phyloP scores from a whole-genome alignment of 257 asterid species.

The Avicennia marina region DNA sequence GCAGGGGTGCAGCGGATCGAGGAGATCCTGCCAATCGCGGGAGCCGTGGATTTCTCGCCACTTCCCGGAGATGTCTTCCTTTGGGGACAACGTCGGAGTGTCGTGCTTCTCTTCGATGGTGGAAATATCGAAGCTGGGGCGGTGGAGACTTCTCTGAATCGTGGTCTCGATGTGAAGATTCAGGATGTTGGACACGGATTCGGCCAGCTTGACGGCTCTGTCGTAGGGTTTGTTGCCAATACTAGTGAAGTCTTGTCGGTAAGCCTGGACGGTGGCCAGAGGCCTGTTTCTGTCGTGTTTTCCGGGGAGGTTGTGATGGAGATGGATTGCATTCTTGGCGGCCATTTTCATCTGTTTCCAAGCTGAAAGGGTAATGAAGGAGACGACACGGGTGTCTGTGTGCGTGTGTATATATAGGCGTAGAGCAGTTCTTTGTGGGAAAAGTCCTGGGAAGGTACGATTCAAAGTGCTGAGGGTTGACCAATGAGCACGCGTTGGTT shows the following conservation, averaged over 20 bases:
- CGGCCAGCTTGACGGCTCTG: conserved; percentile 38
- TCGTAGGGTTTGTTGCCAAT: conserved; percentile 18
- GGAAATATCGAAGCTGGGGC: conserved; percentile 6
- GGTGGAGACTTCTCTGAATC: conserved; percentile 22
- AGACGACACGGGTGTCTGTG: background rate
- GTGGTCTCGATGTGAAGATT: conserved; percentile 44
- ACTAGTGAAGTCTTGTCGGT: conserved; percentile 19
- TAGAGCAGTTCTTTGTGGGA: background rate
- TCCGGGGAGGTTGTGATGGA: conserved; percentile 20
- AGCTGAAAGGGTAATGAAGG: background rate
- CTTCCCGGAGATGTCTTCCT: conserved; percentile 40
- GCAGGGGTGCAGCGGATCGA: conserved; percentile 65
- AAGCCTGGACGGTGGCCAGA: conserved; percentile 10
- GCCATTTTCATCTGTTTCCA: conserved; percentile 28
- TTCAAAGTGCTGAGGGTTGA: conserved; percentile 14
- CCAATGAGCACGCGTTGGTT: conserved; percentile 29
- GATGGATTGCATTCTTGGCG: conserved; percentile 17
- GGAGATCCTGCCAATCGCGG: conserved; percentile 51
- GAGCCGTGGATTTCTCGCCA: conserved; percentile 66
- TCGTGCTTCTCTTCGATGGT: conserved; percentile 37
- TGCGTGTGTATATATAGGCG: background rate
- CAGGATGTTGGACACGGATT: conserved; percentile 42
- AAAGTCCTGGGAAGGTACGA: background rate
- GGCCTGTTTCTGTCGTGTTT: background rate
- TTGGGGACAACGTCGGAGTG: conserved; percentile 49